A percentile compares a stretch with the other conserved stretches of the same genome.
Evolutionary conservation across 106 monocot species (phyloP).

Genomic region (Triglochin maritima): DNA sequence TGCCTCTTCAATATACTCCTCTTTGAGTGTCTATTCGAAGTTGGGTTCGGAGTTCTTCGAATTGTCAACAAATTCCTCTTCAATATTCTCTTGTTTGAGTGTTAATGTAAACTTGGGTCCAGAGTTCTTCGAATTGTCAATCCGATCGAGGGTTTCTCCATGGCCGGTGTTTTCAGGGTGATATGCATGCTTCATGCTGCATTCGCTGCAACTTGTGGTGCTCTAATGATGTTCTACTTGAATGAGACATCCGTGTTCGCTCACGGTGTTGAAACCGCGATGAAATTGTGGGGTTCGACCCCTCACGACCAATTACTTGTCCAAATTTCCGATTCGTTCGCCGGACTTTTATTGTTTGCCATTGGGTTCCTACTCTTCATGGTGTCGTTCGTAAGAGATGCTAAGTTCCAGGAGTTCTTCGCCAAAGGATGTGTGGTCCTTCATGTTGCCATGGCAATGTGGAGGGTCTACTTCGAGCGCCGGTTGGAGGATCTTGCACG

Average conservation of each 20-base stretch:
- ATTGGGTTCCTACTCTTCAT: slow-evolving; percentile 90
- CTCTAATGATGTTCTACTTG: slow-evolving; percentile 80
- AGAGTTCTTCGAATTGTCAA: no score
- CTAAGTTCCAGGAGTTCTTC: slow-evolving; percentile 79
- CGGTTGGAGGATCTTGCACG: slow-evolving; percentile 55
- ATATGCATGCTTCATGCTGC: slow-evolving; percentile 65
- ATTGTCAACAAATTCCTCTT: no score
- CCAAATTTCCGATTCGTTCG: slow-evolving; percentile 79
- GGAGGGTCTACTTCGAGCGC: slow-evolving; percentile 73
- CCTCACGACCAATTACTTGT: slow-evolving; percentile 80
- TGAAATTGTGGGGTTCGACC: slow-evolving; percentile 62
- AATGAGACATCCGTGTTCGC: slow-evolving; percentile 51
- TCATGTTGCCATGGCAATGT: slow-evolving; percentile 62
- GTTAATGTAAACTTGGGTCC: no score
- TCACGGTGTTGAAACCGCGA: slow-evolving; percentile 58
- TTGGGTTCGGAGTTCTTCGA: no score
- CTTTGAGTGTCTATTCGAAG: no score
- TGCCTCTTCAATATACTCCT: no score
- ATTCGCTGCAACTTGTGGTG: slow-evolving; percentile 54
- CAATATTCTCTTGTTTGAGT: no score
- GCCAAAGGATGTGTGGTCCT: slow-evolving; percentile 77
- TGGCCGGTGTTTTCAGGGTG: slow-evolving; percentile 23
- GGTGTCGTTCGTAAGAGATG: slow-evolving; percentile 72
- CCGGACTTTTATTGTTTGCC: slow-evolving; percentile 58
- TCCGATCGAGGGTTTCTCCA: background rate